Conservation (phyloP, 73 alveolate species). For the Paramecium sonneborni region DNA sequence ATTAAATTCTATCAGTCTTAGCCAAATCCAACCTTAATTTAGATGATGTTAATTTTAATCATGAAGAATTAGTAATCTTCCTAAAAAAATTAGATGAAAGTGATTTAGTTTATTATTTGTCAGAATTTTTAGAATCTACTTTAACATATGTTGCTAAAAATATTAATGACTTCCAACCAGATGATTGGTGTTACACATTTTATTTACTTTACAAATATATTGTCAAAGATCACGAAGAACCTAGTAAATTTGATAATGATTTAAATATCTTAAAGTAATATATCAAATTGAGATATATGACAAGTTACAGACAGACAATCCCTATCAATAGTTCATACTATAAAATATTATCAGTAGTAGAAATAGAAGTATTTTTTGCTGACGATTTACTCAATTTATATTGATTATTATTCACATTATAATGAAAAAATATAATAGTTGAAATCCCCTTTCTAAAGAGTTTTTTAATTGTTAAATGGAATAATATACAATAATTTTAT, state of each 20-base stretch:
- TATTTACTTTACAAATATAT: slow-evolving; percentile 5
- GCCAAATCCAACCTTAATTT: background rate
- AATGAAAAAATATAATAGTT: too few species aligned
- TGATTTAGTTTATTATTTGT: slow-evolving; percentile 10
- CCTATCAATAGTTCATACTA: background rate
- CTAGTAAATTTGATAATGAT: background rate
- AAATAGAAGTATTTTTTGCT: background rate
- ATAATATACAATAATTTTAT: too few species aligned
- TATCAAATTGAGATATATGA: background rate
- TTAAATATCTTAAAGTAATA: background rate
- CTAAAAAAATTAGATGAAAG: background rate
- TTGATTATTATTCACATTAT: background rate
- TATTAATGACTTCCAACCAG: background rate
- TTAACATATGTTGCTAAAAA: background rate
- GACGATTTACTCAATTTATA: background rate
- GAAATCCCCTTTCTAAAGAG: too few species aligned
- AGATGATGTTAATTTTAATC: background rate
- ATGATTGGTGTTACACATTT: slow-evolving; percentile 42
- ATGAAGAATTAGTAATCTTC: background rate
- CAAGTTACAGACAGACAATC: background rate
- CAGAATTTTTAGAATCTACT: slow-evolving; percentile 8
- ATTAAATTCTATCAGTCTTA: background rate
- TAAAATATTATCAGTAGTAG: background rate
- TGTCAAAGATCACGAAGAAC: background rate
- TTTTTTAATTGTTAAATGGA: too few species aligned